phyloP scores from a whole-genome alignment of 768 basidiomycete genomes.

The Suillus hirtellus region DNA sequence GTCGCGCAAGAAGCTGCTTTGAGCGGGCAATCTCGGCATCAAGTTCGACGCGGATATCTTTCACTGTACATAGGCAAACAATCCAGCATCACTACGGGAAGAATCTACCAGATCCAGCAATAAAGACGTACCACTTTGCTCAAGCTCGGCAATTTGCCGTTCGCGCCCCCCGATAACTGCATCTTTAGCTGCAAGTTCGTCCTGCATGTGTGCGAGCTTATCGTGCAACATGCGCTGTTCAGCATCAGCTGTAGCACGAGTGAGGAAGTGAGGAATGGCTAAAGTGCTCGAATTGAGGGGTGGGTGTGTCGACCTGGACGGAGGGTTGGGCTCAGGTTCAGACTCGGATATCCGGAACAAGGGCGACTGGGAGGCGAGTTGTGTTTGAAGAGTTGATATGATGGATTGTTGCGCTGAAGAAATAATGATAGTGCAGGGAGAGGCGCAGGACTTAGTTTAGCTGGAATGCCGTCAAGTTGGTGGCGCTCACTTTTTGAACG shows the following conservation, averaged over 20 bases:
- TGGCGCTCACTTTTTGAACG: constrained; percentile 49
- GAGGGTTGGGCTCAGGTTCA: neutral
- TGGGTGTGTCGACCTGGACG: neutral
- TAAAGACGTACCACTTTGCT: constrained; percentile 48
- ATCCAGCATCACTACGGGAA: constrained; percentile 7
- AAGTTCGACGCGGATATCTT: constrained; percentile 53
- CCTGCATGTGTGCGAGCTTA: constrained; percentile 46
- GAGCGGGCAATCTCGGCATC: constrained; percentile 63
- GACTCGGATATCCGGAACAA: constrained; percentile 38
- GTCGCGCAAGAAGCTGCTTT: constrained; percentile 43
- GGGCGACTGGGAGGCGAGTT: constrained; percentile 57
- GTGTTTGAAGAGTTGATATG: constrained; percentile 43
- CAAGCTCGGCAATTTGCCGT: constrained; percentile 45
- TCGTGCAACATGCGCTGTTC: constrained; percentile 57
- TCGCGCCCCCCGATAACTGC: constrained; percentile 44
- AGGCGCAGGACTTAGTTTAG: neutral
- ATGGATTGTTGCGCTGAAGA: constrained; percentile 54
- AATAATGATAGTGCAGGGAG: constrained; percentile 10
- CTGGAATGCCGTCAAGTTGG: neutral
- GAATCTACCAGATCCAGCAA: neutral
- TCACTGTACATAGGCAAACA: constrained; percentile 38
- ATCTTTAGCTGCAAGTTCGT: constrained; percentile 44
- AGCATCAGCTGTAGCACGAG: constrained; percentile 71
- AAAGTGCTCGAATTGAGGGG: neutral
- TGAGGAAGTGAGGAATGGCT: constrained; percentile 63